phyloP scores from a whole-genome alignment of 139 green algal genomes.

The Medakamo hakoo region DNA sequence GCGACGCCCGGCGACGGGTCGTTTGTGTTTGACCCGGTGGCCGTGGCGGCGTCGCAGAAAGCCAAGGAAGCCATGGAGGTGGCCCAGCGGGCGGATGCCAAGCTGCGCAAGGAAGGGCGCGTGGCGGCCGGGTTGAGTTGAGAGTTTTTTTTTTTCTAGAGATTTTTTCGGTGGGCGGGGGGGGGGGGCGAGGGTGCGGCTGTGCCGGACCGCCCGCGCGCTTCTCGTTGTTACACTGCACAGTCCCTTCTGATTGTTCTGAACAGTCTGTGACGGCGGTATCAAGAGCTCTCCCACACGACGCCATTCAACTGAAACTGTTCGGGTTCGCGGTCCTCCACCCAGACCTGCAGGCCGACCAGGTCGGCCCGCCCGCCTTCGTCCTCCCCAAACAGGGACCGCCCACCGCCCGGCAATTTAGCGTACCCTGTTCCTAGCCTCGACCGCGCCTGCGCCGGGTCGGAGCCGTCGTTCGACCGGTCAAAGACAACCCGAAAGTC shows the following conservation, averaged over 20 bases:
- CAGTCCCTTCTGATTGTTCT: not conserved
- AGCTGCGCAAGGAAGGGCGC: constrained; percentile 20
- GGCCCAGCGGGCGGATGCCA: constrained; percentile 31
- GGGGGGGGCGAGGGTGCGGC: too few species aligned
- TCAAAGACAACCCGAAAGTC: too few species aligned
- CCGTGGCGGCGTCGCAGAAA: constrained; percentile 18
- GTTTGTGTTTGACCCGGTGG: constrained; percentile 27
- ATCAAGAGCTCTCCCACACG: constrained; percentile 13
- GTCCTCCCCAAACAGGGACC: constrained; percentile 28
- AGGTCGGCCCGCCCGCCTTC: constrained; percentile 26
- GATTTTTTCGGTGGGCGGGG: too few species aligned
- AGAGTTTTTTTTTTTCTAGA: not conserved
- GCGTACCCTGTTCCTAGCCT: constrained; percentile 49
- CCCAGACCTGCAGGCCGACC: constrained; percentile 29
- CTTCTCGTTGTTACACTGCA: not conserved
- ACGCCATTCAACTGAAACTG: constrained; percentile 35
- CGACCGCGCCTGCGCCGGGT: constrained; percentile 21
- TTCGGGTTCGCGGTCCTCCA: constrained; percentile 21
- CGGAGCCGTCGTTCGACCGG: constrained; percentile 32
- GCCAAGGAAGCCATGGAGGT: constrained; percentile 35
- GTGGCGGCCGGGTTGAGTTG: not conserved
- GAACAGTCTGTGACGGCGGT: too few species aligned
- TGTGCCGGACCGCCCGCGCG: too few species aligned
- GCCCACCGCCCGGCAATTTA: constrained; percentile 20
- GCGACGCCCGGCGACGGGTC: constrained; percentile 46